These are phyloP conservation scores for Starmerella stigmatis DNA, from an alignment of 805 yeast species.

Conservation along the genomic window DNA sequence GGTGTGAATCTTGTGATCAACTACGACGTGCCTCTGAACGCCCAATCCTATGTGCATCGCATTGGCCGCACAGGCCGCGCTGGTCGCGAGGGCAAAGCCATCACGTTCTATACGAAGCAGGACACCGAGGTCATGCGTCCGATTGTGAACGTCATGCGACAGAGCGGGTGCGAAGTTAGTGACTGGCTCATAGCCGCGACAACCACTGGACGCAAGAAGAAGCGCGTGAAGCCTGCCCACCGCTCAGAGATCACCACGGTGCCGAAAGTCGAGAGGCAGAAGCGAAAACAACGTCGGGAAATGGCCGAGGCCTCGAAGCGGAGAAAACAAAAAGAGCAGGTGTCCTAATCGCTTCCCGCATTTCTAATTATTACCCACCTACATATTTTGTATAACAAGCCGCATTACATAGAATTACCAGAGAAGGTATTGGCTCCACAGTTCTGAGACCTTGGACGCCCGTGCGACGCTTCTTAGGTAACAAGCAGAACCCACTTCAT, in stretches of 20 bases:
- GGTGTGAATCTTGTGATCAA: slow-evolving; percentile 91
- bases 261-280: slow-evolving; percentile 32
- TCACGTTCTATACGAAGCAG: slow-evolving; percentile 87
- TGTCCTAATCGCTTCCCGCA: no score
- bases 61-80: slow-evolving; percentile 99
- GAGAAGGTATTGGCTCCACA: no score
- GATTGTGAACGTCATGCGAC: slow-evolving; percentile 88
- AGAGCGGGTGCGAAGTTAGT: slow-evolving; percentile 60
- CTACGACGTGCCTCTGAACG: slow-evolving; percentile 88
- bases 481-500: no score
- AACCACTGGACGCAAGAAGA: slow-evolving; percentile 4
- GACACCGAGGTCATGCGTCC: slow-evolving; percentile 68
- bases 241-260: slow-evolving; percentile 78
- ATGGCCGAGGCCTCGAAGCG: slow-evolving; percentile 42
- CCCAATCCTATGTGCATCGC: slow-evolving; percentile 93
- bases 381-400: no score
- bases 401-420: no score
- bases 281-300: slow-evolving; percentile 50
- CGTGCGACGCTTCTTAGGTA: no score
- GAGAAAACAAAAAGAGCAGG: slow-evolving; percentile 1
- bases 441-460: no score
- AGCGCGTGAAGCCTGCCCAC: slow-evolving; percentile 31
- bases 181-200: slow-evolving; percentile 62
- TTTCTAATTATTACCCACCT: no score
- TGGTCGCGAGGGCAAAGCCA: slow-evolving; percentile 74